A percentile compares a stretch with the other conserved stretches of the same genome.
These are phyloP conservation scores for Rhizomucor pusillus DNA, from an alignment of 371 early-diverging fungal genomes.

Conservation along the genomic window DNA sequence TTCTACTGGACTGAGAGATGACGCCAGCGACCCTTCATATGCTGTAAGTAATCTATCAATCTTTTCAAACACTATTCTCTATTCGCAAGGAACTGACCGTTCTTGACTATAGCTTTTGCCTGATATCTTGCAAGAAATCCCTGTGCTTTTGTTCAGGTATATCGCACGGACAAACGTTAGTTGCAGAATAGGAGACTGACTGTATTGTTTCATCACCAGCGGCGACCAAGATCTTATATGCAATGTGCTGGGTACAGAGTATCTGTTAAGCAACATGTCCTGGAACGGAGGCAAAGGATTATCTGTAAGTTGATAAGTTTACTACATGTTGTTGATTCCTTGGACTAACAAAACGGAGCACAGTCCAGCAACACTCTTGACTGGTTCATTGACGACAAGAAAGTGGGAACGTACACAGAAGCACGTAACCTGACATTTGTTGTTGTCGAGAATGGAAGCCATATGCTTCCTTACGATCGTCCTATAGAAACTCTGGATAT, in stretches of 20 bases:
- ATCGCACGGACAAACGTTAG: no score
- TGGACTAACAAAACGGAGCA: background rate
- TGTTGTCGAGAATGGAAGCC: conserved; percentile 66
- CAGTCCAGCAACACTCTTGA: conserved; percentile 23
- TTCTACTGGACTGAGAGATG: conserved; percentile 35
- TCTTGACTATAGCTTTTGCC: conserved; percentile 39
- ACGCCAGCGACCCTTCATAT: conserved; percentile 48
- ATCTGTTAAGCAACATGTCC: conserved; percentile 65
- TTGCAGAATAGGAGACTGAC: no score
- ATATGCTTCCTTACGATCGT: conserved; percentile 82
- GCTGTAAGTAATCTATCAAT: conserved; percentile 21
- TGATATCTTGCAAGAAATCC: conserved; percentile 49
- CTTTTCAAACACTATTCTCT: no score
- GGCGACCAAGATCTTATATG: conserved; percentile 86
- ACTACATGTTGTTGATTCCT: background rate
- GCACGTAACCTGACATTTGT: conserved; percentile 73
- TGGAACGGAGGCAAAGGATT: conserved; percentile 77
- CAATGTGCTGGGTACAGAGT: conserved; percentile 71
- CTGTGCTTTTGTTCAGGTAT: conserved; percentile 64
- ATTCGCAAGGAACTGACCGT: background rate
- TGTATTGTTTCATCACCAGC: conserved; percentile 33
- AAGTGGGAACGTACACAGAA: conserved; percentile 54
- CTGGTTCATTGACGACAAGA: conserved; percentile 59
- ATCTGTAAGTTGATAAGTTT: conserved; percentile 40
- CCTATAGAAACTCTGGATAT: conserved; percentile 67